Evolutionary conservation across 768 basidiomycete genomes (phyloP), one percentile per base, ranked within the genome.

Genomic region (Dacryopinax spathularia): DNA sequence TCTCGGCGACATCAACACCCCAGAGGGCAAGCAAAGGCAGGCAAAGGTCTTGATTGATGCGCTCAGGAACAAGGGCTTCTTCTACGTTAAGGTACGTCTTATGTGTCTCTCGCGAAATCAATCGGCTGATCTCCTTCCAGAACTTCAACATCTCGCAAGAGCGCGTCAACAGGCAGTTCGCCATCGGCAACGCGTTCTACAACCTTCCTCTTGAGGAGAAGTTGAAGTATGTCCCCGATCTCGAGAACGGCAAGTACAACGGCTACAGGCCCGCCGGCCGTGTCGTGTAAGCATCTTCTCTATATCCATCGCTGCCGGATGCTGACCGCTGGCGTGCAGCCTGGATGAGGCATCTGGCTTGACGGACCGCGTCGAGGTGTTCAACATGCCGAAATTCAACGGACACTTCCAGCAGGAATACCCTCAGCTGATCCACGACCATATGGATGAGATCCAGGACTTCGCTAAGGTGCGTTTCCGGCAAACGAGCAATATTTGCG

Each of bases 91-190:
- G 27, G 29, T 63, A 16, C 12, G 27, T 39, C 34, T 22, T 4
- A 31, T 7, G 39, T 41, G 16, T 7, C 39, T 7, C 18, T 6
- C 6, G 5, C 39, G 7, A 4, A 7, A 6, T 6, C 7, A 6
- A 18, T 6, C 16, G 39, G 4, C 16, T 6, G 22, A 7, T 41
- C 7, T 41, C 22, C 4, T 22, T 41, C 7, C 70, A 74, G 62
- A 73, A 73, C 59, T 71, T 73, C 43, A 77, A 77, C n/a, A 74
- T 80, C 63, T 60, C 68, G 20, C 74, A 78, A 62, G 75, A 76
- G 6, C 71, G 78, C 69, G 72, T 72, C 0, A 65, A 71, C 36
- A 68, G 72, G 20, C 76, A 77, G 66, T 69, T 75, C 33, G 70
- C 73, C 10, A 72, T 77, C 31, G 76, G 73, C 20, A 70, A 76